Evolutionary conservation across 257 asterid species (phyloP), one percentile per base, ranked within the genome.

Genomic region (Penstemon eatonii): DNA sequence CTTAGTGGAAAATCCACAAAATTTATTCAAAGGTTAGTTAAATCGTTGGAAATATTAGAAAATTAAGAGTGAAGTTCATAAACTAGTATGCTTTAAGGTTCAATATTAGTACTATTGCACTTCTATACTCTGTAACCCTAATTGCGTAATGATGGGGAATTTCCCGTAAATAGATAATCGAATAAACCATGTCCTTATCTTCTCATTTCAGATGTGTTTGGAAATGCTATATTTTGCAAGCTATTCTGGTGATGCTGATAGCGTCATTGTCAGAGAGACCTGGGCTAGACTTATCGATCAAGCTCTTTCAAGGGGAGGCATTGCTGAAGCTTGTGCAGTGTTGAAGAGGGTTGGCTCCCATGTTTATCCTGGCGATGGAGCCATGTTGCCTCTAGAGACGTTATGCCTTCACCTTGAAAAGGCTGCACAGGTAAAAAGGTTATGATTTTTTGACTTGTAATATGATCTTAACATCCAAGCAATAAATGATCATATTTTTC

Each of bases 211-310:
- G 96, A 79, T 86, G 64, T 91, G 99, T 80, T 71, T 94, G 82
- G 93, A 91, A 84, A 94, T 94, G 96, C 83, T 91, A 56, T 91
- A 91, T 79, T 94, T 94, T 66, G 98, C 98, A 49, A 89, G 95
- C 83, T 94, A 86, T 82, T 89, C 96, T 64, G 93, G 95, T 75
- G 99, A 94, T 73, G 87, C 96, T 70, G 96, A 91, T 78, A 91
- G 92, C 83, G 85, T 96, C 85, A 86, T 94, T 57, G 83, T 86
- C 56, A 81, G 93, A 76, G 99, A 94, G 83, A 89, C 88, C 44
- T 94, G 99, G 96, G 96, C 95, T 73, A 83, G 97, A 71, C 93
- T 94, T 78, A 80, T 91, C 19, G 91, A 89, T 86, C 97, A 94
- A 84, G 90, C 99, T 75, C 88, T 91, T 69, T 80, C 86, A 67